Percentiles rank a stretch among this genome's conserved stretches.
These are phyloP conservation scores for Trichomonascaceae sp. DNA, from an alignment of 1,139 yeast species.

Conservation along the genomic window DNA sequence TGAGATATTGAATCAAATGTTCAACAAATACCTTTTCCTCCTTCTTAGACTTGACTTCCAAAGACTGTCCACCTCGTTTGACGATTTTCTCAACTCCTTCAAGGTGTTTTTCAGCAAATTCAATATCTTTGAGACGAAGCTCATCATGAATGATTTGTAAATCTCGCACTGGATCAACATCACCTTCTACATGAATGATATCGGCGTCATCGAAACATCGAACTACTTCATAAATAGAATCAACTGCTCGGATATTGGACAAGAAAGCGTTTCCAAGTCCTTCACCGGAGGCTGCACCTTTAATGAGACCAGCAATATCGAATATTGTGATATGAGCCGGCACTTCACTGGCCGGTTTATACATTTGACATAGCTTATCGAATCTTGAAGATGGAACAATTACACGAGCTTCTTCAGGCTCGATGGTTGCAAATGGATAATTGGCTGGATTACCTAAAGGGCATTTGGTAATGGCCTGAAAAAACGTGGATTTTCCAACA, in stretches of 20 bases:
- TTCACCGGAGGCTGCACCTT: conserved; percentile 97
- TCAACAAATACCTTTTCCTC: conserved; percentile 83
- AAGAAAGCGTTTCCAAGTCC: conserved; percentile 98
- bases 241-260: conserved; percentile 96
- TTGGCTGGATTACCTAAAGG: conserved; percentile 97
- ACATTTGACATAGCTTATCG: conserved; percentile 63
- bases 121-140: conserved; percentile 93
- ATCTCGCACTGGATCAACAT: conserved; percentile 93
- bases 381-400: conserved; percentile 92
- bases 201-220: conserved; percentile 98
- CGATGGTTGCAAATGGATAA: conserved; percentile 97
- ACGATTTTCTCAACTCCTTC: conserved; percentile 84
- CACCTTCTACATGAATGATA: conserved; percentile 96
- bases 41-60: conserved; percentile 90
- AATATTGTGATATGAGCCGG: conserved; percentile 93
- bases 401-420: conserved; percentile 98
- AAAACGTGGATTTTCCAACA: conserved; percentile 80
- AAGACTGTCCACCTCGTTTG: conserved; percentile 85
- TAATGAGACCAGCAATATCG: conserved; percentile 97
- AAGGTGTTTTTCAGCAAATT: conserved; percentile 84
- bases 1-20: conserved; percentile 66
- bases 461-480: conserved; percentile 72
- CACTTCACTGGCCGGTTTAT: conserved; percentile 79
- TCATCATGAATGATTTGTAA: conserved; percentile 88
- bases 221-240: conserved; percentile 95